Evolutionary conservation across 768 basidiomycete species (phyloP).

Genomic region (Auricularia cornea): DNA sequence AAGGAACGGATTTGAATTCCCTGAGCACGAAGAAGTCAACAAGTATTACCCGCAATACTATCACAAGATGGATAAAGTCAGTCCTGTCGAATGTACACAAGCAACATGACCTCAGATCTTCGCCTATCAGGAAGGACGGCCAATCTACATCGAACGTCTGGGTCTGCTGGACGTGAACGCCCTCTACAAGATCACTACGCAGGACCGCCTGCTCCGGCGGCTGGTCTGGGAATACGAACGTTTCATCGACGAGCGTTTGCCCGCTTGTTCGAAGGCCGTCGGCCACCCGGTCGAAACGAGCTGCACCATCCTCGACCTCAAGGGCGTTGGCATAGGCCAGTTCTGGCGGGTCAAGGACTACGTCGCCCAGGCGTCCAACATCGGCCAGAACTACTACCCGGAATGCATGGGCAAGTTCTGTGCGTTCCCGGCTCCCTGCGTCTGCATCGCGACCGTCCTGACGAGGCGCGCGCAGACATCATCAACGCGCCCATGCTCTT

Average conservation of each 20-base stretch:
- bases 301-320: slow-evolving; percentile 94
- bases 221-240: slow-evolving; percentile 93
- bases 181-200: slow-evolving; percentile 74
- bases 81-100: no score
- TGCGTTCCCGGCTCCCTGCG: neutral
- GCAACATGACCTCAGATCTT: neutral
- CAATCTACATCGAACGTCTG: slow-evolving; percentile 89
- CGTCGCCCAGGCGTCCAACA: slow-evolving; percentile 60
- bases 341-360: slow-evolving; percentile 94
- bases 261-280: slow-evolving; percentile 58
- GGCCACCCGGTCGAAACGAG: slow-evolving; percentile 93
- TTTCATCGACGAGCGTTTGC: slow-evolving; percentile 70
- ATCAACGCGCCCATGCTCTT: slow-evolving; percentile 96
- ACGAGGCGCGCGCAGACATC: slow-evolving; percentile 40
- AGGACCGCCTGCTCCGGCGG: slow-evolving; percentile 79
- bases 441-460: neutral
- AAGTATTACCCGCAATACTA: slow-evolving; percentile 95
- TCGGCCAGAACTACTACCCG: slow-evolving; percentile 89
- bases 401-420: slow-evolving; percentile 96
- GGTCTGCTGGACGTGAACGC: slow-evolving; percentile 82
- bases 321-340: slow-evolving; percentile 46
- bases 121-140: slow-evolving; percentile 71
- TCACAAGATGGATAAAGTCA: slow-evolving; percentile 89
- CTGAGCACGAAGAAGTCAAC: slow-evolving; percentile 73
- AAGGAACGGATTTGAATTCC: slow-evolving; percentile 74